Conservation (phyloP, 2,329 filamentous ascomycete species). For the Apiospora koreana region DNA sequence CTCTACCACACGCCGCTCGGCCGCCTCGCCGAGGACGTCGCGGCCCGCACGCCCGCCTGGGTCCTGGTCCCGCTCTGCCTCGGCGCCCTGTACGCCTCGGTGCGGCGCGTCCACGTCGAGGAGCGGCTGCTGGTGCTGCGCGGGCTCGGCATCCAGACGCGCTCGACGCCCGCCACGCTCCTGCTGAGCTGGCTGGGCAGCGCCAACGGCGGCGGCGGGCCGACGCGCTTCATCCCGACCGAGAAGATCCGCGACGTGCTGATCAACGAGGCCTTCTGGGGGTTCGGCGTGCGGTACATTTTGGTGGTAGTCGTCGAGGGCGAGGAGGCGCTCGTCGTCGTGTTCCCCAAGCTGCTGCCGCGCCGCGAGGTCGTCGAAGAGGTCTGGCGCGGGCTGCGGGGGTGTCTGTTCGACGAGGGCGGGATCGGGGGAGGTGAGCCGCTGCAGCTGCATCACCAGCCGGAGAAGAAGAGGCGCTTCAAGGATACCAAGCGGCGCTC, state of each 20-base stretch:
- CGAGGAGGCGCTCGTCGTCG: conserved; percentile 88
- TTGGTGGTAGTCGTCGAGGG: conserved; percentile 87
- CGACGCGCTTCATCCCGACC: conserved; percentile 75
- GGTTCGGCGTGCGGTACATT: conserved; percentile 89
- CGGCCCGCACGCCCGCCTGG: conserved; percentile 38
- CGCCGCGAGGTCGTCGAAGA: conserved; percentile 74
- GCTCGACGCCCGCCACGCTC: conserved; percentile 63
- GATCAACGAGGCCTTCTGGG: conserved; percentile 91
- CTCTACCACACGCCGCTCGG: conserved; percentile 29
- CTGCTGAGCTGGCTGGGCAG: conserved; percentile 34
- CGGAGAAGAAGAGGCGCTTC: background rate
- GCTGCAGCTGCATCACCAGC: background rate
- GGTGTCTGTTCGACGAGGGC: conserved; percentile 71
- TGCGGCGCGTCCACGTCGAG: conserved; percentile 55
- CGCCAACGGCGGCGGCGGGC: conserved; percentile 30
- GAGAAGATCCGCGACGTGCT: conserved; percentile 90
- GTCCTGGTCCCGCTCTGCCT: conserved; percentile 40
- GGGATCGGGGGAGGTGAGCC: background rate
- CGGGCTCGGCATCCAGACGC: conserved; percentile 88
- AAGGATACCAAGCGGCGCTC: background rate
- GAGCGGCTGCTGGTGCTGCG: conserved; percentile 89
- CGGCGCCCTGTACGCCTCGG: conserved; percentile 43
- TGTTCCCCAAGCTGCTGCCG: conserved; percentile 83
- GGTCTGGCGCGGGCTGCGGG: conserved; percentile 85
- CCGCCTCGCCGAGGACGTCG: conserved; percentile 31